phyloP scores from a whole-genome alignment of 768 basidiomycete species.

The Rhizopogon vinicolor region DNA sequence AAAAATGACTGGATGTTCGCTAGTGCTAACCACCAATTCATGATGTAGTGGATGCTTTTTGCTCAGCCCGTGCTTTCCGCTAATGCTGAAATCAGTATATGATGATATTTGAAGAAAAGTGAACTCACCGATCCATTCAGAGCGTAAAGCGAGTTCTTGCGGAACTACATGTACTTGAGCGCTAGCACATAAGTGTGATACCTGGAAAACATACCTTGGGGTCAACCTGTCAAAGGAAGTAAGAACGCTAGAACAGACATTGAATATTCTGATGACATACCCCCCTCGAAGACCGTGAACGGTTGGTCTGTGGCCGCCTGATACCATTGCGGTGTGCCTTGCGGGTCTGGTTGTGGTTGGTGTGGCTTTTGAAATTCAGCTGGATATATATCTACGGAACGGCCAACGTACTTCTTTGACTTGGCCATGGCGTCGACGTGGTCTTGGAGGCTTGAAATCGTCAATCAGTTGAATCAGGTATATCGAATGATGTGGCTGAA shows the following conservation, averaged over 20 bases:
- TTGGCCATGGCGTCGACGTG: constrained; percentile 71
- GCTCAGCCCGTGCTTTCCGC: constrained; percentile 65
- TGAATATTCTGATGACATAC: constrained; percentile 48
- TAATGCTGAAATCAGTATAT: constrained; percentile 21
- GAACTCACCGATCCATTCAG: constrained; percentile 67
- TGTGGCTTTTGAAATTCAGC: constrained; percentile 50
- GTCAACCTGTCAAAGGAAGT: constrained; percentile 53
- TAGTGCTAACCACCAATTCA: constrained; percentile 2
- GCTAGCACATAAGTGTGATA: background rate
- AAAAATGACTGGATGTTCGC: background rate
- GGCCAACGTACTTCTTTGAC: constrained; percentile 83
- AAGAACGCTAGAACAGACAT: constrained; percentile 5
- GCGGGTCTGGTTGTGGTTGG: constrained; percentile 93
- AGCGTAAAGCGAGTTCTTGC: constrained; percentile 74
- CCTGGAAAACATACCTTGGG: constrained; percentile 52
- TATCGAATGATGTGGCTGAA: constrained; percentile 26
- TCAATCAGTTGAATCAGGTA: background rate
- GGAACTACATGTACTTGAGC: constrained; percentile 51
- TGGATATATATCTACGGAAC: constrained; percentile 8
- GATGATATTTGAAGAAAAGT: background rate
- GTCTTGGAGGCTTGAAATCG: constrained; percentile 8
- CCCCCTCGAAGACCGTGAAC: constrained; percentile 83
- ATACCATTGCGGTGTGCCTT: constrained; percentile 99
- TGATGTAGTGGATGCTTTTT: constrained; percentile 45
- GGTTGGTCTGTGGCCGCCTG: constrained; percentile 71